Conservation (phyloP, 164 flowering plant genomes). For the Akebia trifoliata region DNA sequence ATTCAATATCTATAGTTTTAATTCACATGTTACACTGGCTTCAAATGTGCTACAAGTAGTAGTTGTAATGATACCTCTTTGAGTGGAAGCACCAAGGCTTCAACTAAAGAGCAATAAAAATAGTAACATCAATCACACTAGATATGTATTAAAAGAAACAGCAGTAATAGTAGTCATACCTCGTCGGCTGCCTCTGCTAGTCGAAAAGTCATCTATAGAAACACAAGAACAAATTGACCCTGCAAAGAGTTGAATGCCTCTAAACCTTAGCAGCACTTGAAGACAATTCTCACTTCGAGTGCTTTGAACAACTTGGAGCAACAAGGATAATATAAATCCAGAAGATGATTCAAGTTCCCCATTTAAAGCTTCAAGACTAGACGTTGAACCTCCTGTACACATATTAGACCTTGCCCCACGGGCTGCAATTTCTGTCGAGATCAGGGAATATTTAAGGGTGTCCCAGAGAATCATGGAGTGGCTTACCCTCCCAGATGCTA, state of each 20-base stretch:
- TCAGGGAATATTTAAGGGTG: constrained; percentile 71
- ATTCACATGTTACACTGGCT: no score
- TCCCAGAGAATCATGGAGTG: constrained; percentile 78
- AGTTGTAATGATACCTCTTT: no score
- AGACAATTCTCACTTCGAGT: constrained; percentile 38
- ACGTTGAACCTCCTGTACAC: constrained; percentile 25
- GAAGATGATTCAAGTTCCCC: constrained; percentile 61
- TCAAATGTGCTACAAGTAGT: no score
- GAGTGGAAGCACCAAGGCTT: neutral
- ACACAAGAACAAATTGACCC: constrained; percentile 55
- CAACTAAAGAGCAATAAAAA: neutral
- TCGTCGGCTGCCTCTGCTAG: constrained; percentile 22
- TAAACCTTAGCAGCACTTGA: constrained; percentile 62
- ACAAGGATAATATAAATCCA: constrained; percentile 52
- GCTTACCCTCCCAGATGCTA: constrained; percentile 41
- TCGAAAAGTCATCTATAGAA: constrained; percentile 27
- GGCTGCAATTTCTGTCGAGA: constrained; percentile 80
- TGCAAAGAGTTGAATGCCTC: constrained; percentile 63
- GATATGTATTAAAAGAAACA: neutral
- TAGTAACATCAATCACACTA: neutral
- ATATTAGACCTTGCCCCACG: constrained; percentile 43
- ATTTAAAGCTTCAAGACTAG: constrained; percentile 44
- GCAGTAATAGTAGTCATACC: constrained; percentile 27
- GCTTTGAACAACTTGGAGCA: constrained; percentile 53
- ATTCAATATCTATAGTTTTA: no score